Percentiles rank a stretch among this genome's conserved stretches.
Conservation (phyloP, 2,329 filamentous ascomycete species). For the Trichoderma asperellum region DNA sequence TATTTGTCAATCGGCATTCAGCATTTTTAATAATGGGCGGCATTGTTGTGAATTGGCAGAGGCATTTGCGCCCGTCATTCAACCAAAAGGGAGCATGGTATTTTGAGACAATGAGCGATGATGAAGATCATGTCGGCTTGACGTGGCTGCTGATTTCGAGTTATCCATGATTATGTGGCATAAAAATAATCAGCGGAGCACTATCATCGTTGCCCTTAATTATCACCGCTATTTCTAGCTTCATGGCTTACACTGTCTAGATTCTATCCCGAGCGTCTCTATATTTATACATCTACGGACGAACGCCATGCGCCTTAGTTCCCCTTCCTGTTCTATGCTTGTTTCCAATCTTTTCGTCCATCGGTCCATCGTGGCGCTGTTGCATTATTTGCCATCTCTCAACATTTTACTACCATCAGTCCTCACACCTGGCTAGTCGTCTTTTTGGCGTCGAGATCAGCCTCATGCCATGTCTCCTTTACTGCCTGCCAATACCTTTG, state of each 20-base stretch:
- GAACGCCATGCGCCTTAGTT: neutral
- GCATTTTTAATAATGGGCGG: neutral
- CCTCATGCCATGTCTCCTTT: slow-evolving; percentile 50
- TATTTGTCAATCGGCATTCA: neutral
- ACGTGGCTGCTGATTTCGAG: neutral
- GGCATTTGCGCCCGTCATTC: neutral
- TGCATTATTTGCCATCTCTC: neutral
- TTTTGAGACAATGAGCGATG: neutral
- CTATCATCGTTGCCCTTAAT: neutral
- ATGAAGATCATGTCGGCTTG: neutral
- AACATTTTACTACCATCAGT: neutral
- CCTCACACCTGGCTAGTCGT: neutral
- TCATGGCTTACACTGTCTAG: neutral
- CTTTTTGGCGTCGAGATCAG: neutral
- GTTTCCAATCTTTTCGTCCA: neutral
- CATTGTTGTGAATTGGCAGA: neutral
- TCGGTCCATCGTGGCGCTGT: neutral
- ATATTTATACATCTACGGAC: neutral
- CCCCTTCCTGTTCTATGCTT: neutral
- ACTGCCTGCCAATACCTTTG: slow-evolving; percentile 57
- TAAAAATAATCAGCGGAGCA: neutral
- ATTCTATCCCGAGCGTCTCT: slow-evolving; percentile 1
- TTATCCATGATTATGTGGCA: neutral
- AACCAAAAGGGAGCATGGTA: neutral
- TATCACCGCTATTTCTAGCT: neutral